Percentiles rank a stretch among this genome's conserved stretches.
Evolutionary conservation across 108 stramenopile genomes (phyloP).

Genomic region (Poteriospumella lacustris): DNA sequence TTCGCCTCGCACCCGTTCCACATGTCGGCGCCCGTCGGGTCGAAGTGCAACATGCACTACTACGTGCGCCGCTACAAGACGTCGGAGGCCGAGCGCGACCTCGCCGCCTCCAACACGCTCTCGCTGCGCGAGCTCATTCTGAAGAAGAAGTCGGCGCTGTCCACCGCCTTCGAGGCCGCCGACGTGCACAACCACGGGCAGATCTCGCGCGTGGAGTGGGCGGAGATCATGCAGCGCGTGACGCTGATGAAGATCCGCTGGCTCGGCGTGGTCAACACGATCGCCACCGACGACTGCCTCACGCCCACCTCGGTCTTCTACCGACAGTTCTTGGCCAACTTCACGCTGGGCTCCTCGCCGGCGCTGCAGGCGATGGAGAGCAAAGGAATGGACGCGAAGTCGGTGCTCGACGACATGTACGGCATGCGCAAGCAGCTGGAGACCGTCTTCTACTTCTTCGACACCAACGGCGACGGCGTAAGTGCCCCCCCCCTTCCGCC

Average conservation of each 20-base stretch:
- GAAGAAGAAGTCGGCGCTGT: slow-evolving; percentile 51
- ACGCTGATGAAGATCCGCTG: not conserved
- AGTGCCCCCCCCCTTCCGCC: not conserved
- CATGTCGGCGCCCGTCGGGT: not conserved
- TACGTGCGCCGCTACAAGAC: not conserved
- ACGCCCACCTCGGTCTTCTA: slow-evolving; percentile 14
- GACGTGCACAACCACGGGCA: slow-evolving; percentile 48
- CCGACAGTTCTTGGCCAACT: not conserved
- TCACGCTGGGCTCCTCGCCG: not conserved
- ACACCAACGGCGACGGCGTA: slow-evolving; percentile 46
- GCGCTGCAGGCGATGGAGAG: not conserved
- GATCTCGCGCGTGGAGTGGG: slow-evolving; percentile 51
- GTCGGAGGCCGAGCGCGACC: slow-evolving; percentile 32
- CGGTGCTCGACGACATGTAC: slow-evolving; percentile 49
- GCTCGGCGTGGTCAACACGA: not conserved
- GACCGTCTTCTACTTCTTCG: slow-evolving; percentile 50
- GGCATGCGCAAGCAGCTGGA: slow-evolving; percentile 48
- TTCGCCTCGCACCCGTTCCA: slow-evolving; percentile 5
- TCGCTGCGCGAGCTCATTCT: slow-evolving; percentile 59
- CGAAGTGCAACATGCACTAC: slow-evolving; percentile 44
- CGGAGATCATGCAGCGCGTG: slow-evolving; percentile 54
- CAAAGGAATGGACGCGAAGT: not conserved
- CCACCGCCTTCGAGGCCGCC: slow-evolving; percentile 54
- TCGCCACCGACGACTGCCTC: not conserved
- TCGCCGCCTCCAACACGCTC: slow-evolving; percentile 34